Base-by-base conservation (phyloP, 2,329 filamentous ascomycete genomes). In the Sporothrix pallida region DNA sequence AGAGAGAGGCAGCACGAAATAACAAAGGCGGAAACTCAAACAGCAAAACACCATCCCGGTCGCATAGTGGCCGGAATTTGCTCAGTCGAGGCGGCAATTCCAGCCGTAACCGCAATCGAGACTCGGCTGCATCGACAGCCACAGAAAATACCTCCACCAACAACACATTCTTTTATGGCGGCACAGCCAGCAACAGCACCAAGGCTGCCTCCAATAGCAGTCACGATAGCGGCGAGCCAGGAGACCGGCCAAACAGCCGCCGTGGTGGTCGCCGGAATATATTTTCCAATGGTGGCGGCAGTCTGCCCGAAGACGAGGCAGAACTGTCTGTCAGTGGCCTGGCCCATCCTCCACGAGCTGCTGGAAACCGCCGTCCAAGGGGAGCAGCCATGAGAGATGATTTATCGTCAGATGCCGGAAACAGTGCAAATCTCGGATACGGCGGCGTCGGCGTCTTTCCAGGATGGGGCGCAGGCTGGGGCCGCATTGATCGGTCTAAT, bases 381-480 rank as follows among this genome's bases (percentile, higher is more conserved):
- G 48, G 23, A 3, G 6, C 48, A 2, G 15, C 48, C 2, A 23
- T 10, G 3, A 54, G 67, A 15, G 67, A 69, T 17, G 48, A 31
- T n/a, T 3, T 54, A 7, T 54, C 62, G 6, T 48, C 15, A 1
- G 48, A 42, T 13, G 48, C 15, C 17, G 67, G 26, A 8, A 17
- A 10, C 48, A 20, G 4, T 4, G 8, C 52, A 26, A 42, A 46
- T 15, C 37, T 62, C 13, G 9, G 60, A n/a, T 48, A 26, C 42
- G 17, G 74, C 17, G 75, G 76, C 20, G 71, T 77, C 1, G 76
- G 76, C 17, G 77, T 80, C 3, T 76, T 82, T 6, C 82, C 82
- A 0, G 80, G 81, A 10, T 83, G 82, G 82, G 81, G 81, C 2
- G 81, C 78, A 1, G 82, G 82, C 23, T 83, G 82, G 82, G 82